These are phyloP conservation scores for Pharus latifolius DNA, from an alignment of 176 grass and related monocot genomes.

Conservation along the genomic window DNA sequence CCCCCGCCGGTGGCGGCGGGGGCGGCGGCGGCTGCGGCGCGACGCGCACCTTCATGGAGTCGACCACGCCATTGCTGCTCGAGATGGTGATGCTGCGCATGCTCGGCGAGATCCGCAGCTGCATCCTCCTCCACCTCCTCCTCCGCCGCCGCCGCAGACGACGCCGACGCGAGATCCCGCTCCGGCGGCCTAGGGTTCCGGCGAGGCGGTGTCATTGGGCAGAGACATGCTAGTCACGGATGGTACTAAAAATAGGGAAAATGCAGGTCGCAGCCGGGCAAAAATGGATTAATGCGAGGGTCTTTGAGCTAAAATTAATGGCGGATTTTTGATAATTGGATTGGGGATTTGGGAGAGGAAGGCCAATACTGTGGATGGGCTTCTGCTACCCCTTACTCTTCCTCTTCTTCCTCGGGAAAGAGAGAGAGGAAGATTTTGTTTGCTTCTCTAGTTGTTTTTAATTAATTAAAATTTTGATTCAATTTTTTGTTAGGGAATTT, in stretches of 20 bases:
- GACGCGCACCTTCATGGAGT: slow-evolving; percentile 95
- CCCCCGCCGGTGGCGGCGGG: slow-evolving; percentile 28
- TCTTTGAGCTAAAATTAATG: slow-evolving; percentile 16
- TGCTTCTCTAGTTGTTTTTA: neutral
- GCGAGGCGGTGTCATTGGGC: slow-evolving; percentile 51
- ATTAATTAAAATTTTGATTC: neutral
- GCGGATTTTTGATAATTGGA: slow-evolving; percentile 8
- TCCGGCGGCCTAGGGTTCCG: slow-evolving; percentile 48
- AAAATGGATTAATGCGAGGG: slow-evolving; percentile 10
- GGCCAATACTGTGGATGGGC: neutral
- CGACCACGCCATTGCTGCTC: slow-evolving; percentile 88
- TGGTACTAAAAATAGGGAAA: slow-evolving; percentile 21
- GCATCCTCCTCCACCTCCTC: slow-evolving; percentile 70
- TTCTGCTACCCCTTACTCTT: neutral
- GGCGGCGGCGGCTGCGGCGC: slow-evolving; percentile 57
- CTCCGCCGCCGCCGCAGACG: slow-evolving; percentile 16
- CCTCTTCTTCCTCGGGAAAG: neutral
- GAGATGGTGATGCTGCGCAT: slow-evolving; percentile 99
- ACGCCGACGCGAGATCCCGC: slow-evolving; percentile 37
- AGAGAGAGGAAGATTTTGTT: neutral
- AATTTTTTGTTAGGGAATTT: no score
- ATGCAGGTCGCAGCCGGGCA: slow-evolving; percentile 18
- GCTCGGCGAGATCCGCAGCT: slow-evolving; percentile 99
- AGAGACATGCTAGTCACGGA: slow-evolving; percentile 49
- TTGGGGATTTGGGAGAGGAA: neutral